A percentile compares a stretch with the other conserved stretches of the same genome.
phyloP scores from a whole-genome alignment of 1,284 basidiomycete species.

The Schizopora paradoxa region DNA sequence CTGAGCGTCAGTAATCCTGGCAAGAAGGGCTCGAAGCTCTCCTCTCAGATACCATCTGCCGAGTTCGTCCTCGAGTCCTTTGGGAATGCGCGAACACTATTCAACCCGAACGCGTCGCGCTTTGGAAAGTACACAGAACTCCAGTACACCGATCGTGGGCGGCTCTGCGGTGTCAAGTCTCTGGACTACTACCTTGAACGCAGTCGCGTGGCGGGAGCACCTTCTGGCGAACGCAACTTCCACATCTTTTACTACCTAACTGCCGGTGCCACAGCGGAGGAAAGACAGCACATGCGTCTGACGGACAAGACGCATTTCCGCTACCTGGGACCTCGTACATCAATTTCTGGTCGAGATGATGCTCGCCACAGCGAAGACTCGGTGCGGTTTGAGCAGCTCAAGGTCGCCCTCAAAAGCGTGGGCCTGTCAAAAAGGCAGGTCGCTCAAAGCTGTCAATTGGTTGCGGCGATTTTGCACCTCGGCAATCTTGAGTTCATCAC shows the following conservation, averaged over 20 bases:
- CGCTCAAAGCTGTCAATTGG: conserved; percentile 89
- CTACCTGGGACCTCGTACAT: conserved; percentile 70
- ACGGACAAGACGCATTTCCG: conserved; percentile 75
- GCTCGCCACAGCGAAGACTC: conserved; percentile 67
- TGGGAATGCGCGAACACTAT: conserved; percentile 83
- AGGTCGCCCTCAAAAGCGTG: conserved; percentile 87
- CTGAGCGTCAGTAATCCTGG: conserved; percentile 84
- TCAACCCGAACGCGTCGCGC: conserved; percentile 88
- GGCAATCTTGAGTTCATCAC: conserved; percentile 94
- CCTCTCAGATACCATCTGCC: conserved; percentile 81
- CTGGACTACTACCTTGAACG: conserved; percentile 97
- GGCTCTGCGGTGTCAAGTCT: conserved; percentile 87
- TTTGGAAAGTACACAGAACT: conserved; percentile 94
- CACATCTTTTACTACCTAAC: conserved; percentile 97
- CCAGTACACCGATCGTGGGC: conserved; percentile 88
- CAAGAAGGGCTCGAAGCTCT: conserved; percentile 90
- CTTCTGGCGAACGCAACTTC: conserved; percentile 89
- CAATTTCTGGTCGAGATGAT: conserved; percentile 35
- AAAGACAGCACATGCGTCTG: conserved; percentile 82
- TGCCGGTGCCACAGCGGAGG: conserved; percentile 84
- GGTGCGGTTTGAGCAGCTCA: conserved; percentile 85
- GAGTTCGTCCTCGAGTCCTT: conserved; percentile 95
- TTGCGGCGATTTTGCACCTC: conserved; percentile 93
- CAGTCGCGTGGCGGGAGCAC: conserved; percentile 74
- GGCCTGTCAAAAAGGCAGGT: conserved; percentile 92